phyloP scores from a whole-genome alignment of 345 rosid species.

The Gossypium arboreum region DNA sequence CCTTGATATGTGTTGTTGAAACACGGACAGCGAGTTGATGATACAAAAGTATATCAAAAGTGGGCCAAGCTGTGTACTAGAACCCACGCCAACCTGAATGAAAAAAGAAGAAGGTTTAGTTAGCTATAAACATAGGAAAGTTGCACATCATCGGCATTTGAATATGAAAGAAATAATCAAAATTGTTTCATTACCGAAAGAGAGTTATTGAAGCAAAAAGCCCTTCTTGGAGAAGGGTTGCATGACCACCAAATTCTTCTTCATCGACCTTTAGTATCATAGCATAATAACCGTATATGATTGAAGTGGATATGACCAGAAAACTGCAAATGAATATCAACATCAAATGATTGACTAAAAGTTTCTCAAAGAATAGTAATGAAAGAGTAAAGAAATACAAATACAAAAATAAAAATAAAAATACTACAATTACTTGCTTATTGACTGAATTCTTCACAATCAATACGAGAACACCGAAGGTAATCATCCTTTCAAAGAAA shows the following conservation, averaged over 20 bases:
- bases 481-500: neutral
- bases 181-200: conserved; percentile 52
- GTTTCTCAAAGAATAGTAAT: neutral
- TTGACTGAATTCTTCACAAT: conserved; percentile 1
- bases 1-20: conserved; percentile 4
- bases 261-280: conserved; percentile 83
- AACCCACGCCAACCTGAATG: conserved; percentile 92
- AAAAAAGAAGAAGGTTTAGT: conserved; percentile 15
- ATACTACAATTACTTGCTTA: neutral
- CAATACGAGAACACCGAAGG: neutral
- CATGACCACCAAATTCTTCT: conserved; percentile 94
- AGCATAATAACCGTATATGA: conserved; percentile 75
- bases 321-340: conserved; percentile 44
- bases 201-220: conserved; percentile 87
- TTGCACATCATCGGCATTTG: neutral
- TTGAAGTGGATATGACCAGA: conserved; percentile 61
- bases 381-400: neutral
- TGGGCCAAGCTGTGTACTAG: conserved; percentile 93
- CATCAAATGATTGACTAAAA: neutral
- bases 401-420: too few species aligned
- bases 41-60: conserved; percentile 39
- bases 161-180: conserved; percentile 8
- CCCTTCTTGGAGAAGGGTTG: conserved; percentile 91
- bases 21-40: conserved; percentile 10
- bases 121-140: conserved; percentile 16